Conservation (phyloP, 768 basidiomycete genomes). For the Lentinula raphanica region DNA sequence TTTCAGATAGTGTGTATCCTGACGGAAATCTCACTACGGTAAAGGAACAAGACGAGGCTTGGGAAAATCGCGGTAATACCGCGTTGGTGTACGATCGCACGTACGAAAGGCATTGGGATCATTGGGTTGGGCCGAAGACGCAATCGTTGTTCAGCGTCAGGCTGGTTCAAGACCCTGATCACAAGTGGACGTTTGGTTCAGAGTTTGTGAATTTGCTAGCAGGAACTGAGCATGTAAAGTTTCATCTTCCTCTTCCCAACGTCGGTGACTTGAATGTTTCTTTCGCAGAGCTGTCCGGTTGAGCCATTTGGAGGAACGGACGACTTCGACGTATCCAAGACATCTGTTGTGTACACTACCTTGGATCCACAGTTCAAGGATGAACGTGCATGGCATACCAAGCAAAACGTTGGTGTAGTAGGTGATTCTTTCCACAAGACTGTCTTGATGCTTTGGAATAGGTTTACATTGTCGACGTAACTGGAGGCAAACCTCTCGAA, state of each 20-base stretch:
- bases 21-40: constrained; percentile 71
- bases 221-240: constrained; percentile 65
- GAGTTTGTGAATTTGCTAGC: constrained; percentile 56
- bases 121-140: constrained; percentile 69
- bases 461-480: constrained; percentile 68
- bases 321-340: constrained; percentile 70
- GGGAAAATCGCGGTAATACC: constrained; percentile 66
- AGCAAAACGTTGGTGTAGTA: constrained; percentile 59
- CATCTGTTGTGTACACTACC: constrained; percentile 75
- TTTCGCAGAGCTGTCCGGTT: constrained; percentile 59
- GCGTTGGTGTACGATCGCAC: constrained; percentile 67
- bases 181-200: constrained; percentile 48
- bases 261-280: neutral
- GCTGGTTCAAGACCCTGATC: constrained; percentile 41
- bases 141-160: constrained; percentile 67
- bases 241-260: constrained; percentile 1
- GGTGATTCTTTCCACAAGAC: neutral
- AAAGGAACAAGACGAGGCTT: constrained; percentile 63
- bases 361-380: constrained; percentile 75
- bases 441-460: constrained; percentile 18
- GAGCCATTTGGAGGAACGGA: constrained; percentile 84
- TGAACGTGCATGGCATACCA: constrained; percentile 71
- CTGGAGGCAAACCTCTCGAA: constrained; percentile 49
- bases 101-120: constrained; percentile 75
- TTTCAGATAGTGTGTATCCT: constrained; percentile 78